phyloP scores from a whole-genome alignment of 2,329 filamentous ascomycete genomes.

The Periconia sp. region DNA sequence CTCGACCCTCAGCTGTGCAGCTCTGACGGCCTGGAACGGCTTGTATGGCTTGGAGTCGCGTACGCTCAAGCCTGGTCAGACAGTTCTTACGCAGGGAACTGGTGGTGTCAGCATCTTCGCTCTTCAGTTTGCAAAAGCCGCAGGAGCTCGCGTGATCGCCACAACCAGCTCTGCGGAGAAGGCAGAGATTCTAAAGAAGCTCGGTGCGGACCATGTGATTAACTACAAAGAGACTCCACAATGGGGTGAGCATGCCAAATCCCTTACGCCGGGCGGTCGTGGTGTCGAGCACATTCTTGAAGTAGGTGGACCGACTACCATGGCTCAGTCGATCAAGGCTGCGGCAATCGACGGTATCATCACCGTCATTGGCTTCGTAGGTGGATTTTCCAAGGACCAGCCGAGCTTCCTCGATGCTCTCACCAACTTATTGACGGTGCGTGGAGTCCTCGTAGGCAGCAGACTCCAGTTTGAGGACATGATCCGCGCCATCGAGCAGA shows the following conservation, averaged over 20 bases:
- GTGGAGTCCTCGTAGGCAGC: slow-evolving; percentile 64
- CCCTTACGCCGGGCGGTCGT: slow-evolving; percentile 55
- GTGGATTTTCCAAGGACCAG: slow-evolving; percentile 55
- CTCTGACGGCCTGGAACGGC: slow-evolving; percentile 58
- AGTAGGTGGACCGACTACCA: slow-evolving; percentile 68
- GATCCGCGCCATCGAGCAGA: slow-evolving; percentile 63
- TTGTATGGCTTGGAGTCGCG: slow-evolving; percentile 56
- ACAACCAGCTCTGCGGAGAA: slow-evolving; percentile 62
- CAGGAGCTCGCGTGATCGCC: slow-evolving; percentile 63
- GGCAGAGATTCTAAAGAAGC: slow-evolving; percentile 55
- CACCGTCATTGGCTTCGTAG: slow-evolving; percentile 63
- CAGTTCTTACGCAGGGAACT: slow-evolving; percentile 72
- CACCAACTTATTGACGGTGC: slow-evolving; percentile 57
- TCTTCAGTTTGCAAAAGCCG: slow-evolving; percentile 62
- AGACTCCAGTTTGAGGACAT: slow-evolving; percentile 65
- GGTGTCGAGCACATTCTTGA: slow-evolving; percentile 71
- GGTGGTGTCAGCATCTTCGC: slow-evolving; percentile 72
- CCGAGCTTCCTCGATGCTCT: slow-evolving; percentile 61
- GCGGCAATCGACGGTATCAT: slow-evolving; percentile 61
- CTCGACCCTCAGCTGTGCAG: slow-evolving; percentile 54
- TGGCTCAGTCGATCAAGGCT: slow-evolving; percentile 59
- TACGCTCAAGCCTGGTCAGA: slow-evolving; percentile 45
- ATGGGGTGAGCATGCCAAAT: slow-evolving; percentile 62
- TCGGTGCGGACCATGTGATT: slow-evolving; percentile 63
- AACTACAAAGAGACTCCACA: slow-evolving; percentile 61